phyloP scores from a whole-genome alignment of 1,284 basidiomycete genomes.

The Ganoderma sinense region DNA sequence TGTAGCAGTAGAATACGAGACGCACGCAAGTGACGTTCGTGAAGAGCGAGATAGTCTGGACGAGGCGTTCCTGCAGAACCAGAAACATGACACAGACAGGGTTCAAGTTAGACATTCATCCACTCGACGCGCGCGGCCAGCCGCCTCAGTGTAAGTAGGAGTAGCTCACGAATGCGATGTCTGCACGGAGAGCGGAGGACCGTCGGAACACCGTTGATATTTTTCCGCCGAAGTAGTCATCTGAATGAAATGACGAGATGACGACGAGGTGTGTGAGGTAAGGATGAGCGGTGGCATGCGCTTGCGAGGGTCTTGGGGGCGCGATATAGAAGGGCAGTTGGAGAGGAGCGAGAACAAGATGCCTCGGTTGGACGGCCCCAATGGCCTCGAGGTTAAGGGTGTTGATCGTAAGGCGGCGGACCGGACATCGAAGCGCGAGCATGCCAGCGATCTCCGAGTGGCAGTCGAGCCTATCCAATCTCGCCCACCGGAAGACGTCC shows the following conservation, averaged over 20 bases:
- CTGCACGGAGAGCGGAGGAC: neutral
- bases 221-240: neutral
- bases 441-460: neutral
- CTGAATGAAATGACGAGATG: neutral
- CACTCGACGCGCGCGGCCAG: too few relatives aligned
- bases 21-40: neutral
- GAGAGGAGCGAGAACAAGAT: neutral
- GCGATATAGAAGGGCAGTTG: neutral
- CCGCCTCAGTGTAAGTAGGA: too few relatives aligned
- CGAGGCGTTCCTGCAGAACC: neutral
- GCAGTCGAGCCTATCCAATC: neutral
- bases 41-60: neutral
- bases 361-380: neutral
- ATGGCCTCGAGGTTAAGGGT: neutral
- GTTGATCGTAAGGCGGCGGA: neutral
- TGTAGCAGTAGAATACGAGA: neutral
- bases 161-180: neutral
- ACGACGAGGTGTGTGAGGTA: neutral
- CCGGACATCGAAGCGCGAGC: neutral
- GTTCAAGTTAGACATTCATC: too few relatives aligned
- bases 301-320: too few relatives aligned
- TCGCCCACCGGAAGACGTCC: neutral
- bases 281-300: neutral
- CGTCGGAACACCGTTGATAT: too few relatives aligned
- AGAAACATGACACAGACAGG: too few relatives aligned